Evolutionary conservation across 441 rosid species (phyloP).

Genomic region (Syzygium syzygioides): DNA sequence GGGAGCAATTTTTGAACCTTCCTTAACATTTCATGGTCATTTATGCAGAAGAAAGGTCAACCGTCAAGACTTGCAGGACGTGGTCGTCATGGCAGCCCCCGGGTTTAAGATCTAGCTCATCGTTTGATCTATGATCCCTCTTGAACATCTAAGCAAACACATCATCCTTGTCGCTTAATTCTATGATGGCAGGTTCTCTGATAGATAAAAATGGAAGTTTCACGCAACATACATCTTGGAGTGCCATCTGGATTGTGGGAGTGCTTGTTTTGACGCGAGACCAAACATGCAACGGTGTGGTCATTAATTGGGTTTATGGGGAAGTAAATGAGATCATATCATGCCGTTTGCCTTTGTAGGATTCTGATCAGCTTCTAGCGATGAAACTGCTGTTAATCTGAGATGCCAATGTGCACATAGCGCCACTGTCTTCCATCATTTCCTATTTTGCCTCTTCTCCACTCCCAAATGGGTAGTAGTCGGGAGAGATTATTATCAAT

Average conservation of each 20-base stretch:
- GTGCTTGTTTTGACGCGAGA: not conserved
- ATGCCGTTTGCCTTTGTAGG: not conserved
- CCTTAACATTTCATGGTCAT: no score
- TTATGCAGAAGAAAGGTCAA: no score
- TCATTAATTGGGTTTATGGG: not conserved
- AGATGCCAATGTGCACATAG: not conserved
- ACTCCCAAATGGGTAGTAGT: not conserved
- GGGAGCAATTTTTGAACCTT: no score
- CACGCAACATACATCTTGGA: not conserved
- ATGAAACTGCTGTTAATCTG: not conserved
- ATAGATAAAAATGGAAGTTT: not conserved
- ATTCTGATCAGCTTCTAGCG: not conserved
- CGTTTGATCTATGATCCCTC: not conserved
- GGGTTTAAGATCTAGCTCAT: not conserved
- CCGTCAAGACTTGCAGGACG: no score
- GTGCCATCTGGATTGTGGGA: not conserved
- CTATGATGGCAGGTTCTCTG: not conserved
- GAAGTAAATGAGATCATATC: not conserved
- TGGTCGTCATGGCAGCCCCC: no score
- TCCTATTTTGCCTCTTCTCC: not conserved
- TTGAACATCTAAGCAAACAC: not conserved
- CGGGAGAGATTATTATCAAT: not conserved
- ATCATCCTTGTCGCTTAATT: not conserved
- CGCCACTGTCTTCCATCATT: not conserved
- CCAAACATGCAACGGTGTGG: not conserved